Evolutionary conservation across 2,329 filamentous ascomycete genomes (phyloP), one percentile per base, ranked within the genome.

Genomic region (Fusarium citri): DNA sequence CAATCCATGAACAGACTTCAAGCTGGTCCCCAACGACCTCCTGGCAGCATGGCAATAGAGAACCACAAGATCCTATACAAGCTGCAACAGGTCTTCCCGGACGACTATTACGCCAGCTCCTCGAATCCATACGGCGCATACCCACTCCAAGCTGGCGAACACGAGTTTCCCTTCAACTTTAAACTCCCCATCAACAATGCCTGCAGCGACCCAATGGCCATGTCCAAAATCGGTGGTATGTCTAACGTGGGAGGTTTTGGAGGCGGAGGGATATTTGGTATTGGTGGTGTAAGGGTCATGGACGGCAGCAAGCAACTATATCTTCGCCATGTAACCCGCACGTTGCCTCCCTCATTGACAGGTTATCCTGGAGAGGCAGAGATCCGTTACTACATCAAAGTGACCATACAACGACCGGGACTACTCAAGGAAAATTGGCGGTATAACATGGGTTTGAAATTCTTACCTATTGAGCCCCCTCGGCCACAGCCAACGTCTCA

Each of bases 311-410:
- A 86, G 75, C 89, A 91, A 78, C 79, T 90, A 59, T 85, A 87
- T 73, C 85, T 90, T 51, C 78, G 78, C 41, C 96, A 99, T 82
- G 89, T 96, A 68, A 96, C 92, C 76, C 89, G 90, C 72, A 97
- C 94, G 0, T 84, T 99, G 14, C 96, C 96, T 8, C 96, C 96
- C 0, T 97, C 94, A 7, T 83, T 98, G 56, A 92, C 88, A n/a
- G 94, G 93, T 5, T 94, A 96, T 71, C 93, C 93, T 0, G 91
- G 91, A 31, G 89, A 94, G 79, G 95, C 94, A 23, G 94, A 97
- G 80, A 94, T 98, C 64, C 88, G 91, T 72, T 99, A 99, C 81
- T 99, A 93, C 78, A 87, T 98, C 77, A 99, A 99, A 79, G 94
- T 92, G n/a, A 98, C 96, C 0, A 90, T 98, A 8, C 93, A 94